Evolutionary conservation across 371 early-diverging fungal species (phyloP), one percentile per base, ranked within the genome.

Genomic region (Haplosporangium sp.): DNA sequence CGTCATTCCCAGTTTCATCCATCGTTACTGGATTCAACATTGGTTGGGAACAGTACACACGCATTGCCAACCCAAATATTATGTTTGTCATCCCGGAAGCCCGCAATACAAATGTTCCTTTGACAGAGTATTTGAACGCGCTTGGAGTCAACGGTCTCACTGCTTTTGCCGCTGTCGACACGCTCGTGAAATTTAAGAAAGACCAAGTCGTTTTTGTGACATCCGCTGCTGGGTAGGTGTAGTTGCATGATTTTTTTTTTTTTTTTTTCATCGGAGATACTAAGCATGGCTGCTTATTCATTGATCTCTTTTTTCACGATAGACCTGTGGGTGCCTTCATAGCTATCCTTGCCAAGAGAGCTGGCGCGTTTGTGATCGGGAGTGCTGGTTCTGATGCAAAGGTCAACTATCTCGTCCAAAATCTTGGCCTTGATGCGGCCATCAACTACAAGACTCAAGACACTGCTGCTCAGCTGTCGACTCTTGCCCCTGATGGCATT

Each of bases 371-470:
- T 18, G 69, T 74, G 38, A 68, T 73, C 20, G 68, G 91, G 8
- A 82, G 83, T 13, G 91, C 91, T 8, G 92, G 92, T 0, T 79
- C 85, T n/a, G 91, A 92, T 68, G 90, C 87, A 6, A 93, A 93
- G 76, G 88, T 90, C 50, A 69, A 83, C 41, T 86, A 81, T 64
- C 79, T 92, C 42, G 70, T 83, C 60, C 74, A 85, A 16, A 80
- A 79, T 13, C 59, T 88, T 38, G 84, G 86, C 1, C 85, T 88
- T 18, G 89, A 91, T 69, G 90, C 73, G 3, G 92, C 87, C 16
- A 89, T 92, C 85, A 92, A 90, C 83, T 92, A 92, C 87, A 91
- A 90, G 83, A 90, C 83, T 41, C 81, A 81, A n/a, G 84, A 81
- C 36, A 62, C 62, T 1, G 62, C 68, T 12, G 76, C 67, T 4